Evolutionary conservation across 306 rosid species (phyloP).

Genomic region (Cucumis cinereus): DNA sequence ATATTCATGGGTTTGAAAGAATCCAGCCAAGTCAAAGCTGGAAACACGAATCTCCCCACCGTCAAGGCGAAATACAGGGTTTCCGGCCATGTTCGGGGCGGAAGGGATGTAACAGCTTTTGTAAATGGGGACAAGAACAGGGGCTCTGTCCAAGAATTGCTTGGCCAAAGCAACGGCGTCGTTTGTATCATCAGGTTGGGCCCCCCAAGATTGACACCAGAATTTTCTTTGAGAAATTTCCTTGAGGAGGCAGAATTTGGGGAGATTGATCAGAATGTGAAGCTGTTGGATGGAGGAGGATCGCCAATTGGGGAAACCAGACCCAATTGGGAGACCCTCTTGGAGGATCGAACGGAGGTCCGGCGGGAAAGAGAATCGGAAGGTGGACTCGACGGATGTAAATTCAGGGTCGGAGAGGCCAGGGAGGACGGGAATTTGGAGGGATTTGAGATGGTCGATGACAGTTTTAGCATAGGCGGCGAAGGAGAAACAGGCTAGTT

Average conservation of each 20-base stretch:
- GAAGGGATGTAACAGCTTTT: constrained; percentile 48
- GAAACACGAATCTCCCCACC: constrained; percentile 27
- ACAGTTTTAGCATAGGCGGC: constrained; percentile 53
- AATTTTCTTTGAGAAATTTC: constrained; percentile 29
- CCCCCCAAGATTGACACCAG: constrained; percentile 62
- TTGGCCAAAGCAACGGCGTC: constrained; percentile 15
- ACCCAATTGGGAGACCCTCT: constrained; percentile 54
- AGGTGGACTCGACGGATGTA: constrained; percentile 27
- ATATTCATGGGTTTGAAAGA: constrained; percentile 36
- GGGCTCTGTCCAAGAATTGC: constrained; percentile 20
- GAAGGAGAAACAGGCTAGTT: constrained; percentile 67
- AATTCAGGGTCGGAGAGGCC: constrained; percentile 65
- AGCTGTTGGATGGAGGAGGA: constrained; percentile 66
- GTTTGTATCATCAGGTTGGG: constrained; percentile 14
- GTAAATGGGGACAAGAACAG: constrained; percentile 51
- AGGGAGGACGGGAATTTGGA: constrained; percentile 23
- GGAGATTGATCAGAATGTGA: constrained; percentile 43
- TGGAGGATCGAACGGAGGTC: constrained; percentile 71
- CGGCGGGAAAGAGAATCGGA: constrained; percentile 57
- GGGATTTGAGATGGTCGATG: constrained; percentile 31
- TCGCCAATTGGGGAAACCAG: constrained; percentile 83
- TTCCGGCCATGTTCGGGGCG: constrained; percentile 39
- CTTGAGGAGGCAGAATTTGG: constrained; percentile 30
- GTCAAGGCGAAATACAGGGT: constrained; percentile 47
- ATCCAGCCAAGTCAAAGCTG: constrained; percentile 46